Base-by-base conservation (phyloP, 306 rosid genomes). In the Cyamopsis tetragonoloba region DNA sequence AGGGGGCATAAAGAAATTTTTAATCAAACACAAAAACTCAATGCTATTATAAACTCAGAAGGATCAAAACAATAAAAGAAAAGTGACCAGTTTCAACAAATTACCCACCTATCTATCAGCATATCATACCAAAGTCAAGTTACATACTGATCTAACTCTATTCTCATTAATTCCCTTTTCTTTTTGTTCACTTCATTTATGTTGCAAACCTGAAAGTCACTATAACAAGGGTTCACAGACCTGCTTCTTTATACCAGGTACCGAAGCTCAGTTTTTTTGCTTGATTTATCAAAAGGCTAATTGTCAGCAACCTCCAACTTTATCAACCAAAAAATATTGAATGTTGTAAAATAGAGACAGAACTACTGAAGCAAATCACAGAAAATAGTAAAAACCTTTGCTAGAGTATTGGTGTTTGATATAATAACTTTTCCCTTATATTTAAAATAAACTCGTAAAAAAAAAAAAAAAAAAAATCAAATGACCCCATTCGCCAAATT, bases 21-120 rank as follows among this genome's bases (percentile, higher is more conserved):
- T 6, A 31, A 48, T 65, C 22, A 11, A 39, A 54, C 15, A 23
- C 27, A 23, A 24, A 50, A 58, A 14, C 12, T 23, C 42, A 34
- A 35, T n/a, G 56, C 62, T 43, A 8, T 70, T 53, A 4, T 53
- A 18, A 70, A 62, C 26, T 43, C 66, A 22, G 50, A 38, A 12
- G 31, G 6, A 65, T 41, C 43, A 34, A 34, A 69, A 55, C 12
- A 27, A 22, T 4, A 53, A 48, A 48, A 68, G 4, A 34, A 22
- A 46, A 61, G 12, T 19, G 13, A 31, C 1, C 15, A n/a, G 42
- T 48, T 50, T 63, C 22, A 8, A 4, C n/a, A 8, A 34, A 14
- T 61, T 42, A 41, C 72, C 59, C 1, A 49, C 59, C 17, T 18
- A 24, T 42, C 34, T 75, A 39, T 60, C 12, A 14, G 14, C 27